phyloP scores from a whole-genome alignment of 2,329 filamentous ascomycete genomes.

The Aspergillus phoenicis region DNA sequence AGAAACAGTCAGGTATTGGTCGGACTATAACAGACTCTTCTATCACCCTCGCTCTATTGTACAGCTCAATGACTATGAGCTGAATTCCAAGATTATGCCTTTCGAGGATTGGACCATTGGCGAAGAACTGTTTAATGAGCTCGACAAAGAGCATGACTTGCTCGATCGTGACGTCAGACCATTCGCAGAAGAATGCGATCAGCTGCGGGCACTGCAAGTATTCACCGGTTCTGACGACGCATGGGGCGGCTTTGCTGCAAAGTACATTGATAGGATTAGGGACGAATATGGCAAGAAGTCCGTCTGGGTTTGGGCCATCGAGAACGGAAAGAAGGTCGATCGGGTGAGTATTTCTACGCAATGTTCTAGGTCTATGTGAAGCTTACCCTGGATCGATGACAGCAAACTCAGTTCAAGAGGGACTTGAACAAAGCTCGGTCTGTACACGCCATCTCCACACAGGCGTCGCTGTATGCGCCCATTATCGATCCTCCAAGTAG shows the following conservation, averaged over 20 bases:
- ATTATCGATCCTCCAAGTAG: constrained; percentile 63
- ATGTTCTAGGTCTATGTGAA: too few relatives aligned
- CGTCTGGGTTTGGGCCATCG: constrained; percentile 84
- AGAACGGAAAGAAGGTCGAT: constrained; percentile 60
- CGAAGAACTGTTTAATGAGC: constrained; percentile 70
- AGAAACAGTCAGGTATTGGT: constrained; percentile 87
- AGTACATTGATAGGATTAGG: constrained; percentile 74
- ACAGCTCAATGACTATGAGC: constrained; percentile 83
- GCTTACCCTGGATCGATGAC: background rate
- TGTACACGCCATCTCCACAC: constrained; percentile 66
- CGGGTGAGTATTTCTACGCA: constrained; percentile 49
- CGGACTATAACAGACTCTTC: constrained; percentile 89
- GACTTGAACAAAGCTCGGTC: constrained; percentile 75
- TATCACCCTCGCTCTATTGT: constrained; percentile 87
- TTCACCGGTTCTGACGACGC: constrained; percentile 73
- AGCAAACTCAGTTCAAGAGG: constrained; percentile 63
- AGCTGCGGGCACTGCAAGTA: constrained; percentile 83
- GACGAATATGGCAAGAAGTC: constrained; percentile 90
- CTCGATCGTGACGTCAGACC: constrained; percentile 86
- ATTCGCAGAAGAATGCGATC: constrained; percentile 91
- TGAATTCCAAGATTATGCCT: constrained; percentile 76
- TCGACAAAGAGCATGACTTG: constrained; percentile 81
- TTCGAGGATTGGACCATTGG: constrained; percentile 78
- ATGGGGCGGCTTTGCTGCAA: constrained; percentile 75
- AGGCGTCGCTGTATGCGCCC: constrained; percentile 78